Base-by-base conservation (phyloP, 495 filamentous ascomycete genomes). In the Xylaria scruposa region DNA sequence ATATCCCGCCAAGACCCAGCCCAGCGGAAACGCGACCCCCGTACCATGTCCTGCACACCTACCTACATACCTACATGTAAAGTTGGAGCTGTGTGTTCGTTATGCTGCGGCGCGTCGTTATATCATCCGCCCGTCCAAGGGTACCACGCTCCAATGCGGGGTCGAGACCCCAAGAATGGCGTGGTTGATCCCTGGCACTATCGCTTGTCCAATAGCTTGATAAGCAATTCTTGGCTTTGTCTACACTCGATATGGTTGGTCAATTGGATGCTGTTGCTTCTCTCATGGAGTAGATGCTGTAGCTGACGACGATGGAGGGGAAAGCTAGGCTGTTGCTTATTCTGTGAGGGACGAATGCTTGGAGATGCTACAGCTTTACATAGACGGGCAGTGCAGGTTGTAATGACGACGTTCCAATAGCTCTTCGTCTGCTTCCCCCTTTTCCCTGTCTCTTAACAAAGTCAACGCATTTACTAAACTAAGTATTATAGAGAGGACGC, bases 191-290 rank as follows among this genome's bases (percentile, higher is more conserved):
- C 65, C 36, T n/a, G 47, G 10, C 49, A 54, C 13, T n/a, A 29
- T 26, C 7, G n/a, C 65, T 67, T 56, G 65, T 42, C 65, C 65
- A 67, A 67, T 67, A n/a, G 65, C 49, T 67, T 56, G 31, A 36
- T 67, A 67, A 67, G 65, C 65, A 54, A 31, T 33, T 31, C 26
- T 7, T 36, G 26, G 63, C 19, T 8, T 21, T 17, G n/a, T 51
- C 19, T 12, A 26, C 46, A n/a, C 10, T 56, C 49, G 6, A 6
- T 42, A 31, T 67, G 65, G 49, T 54, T 67, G 65, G 65, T 56
- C 65, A 56, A 67, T 67, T 56, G 65, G 49, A 49, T 44, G 60
- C 4, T 42, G 38, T 36, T 24, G n/a, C 31, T 19, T 67, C 47
- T 24, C 8, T 29, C 62, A 17, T 49, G 42, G 31, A 53, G 19